Evolutionary conservation across 805 yeast genomes (phyloP).

Genomic region (Barnettozyma pratensis): DNA sequence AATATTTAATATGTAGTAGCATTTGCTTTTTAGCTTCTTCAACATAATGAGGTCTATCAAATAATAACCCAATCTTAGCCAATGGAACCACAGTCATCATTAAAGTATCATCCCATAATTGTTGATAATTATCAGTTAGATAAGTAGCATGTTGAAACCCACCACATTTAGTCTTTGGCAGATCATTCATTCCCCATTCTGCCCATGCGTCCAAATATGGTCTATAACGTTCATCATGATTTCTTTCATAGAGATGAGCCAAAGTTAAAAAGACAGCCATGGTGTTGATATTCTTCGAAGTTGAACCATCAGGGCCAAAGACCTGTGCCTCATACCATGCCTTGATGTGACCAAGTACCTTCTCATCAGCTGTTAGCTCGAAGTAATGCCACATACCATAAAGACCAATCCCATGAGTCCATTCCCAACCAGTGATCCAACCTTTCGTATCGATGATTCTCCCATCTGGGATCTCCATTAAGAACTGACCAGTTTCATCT

Average conservation of each 20-base stretch:
- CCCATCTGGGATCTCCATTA: constrained; percentile 13
- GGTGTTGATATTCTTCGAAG: constrained; percentile 12
- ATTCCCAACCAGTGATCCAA: constrained; percentile 16
- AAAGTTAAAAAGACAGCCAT: constrained; percentile 11
- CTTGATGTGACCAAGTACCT: constrained; percentile 6
- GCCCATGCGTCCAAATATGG: constrained; percentile 12
- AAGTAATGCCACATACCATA: constrained; percentile 15
- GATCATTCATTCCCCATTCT: constrained; percentile 12
- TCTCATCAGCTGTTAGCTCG: constrained; percentile 1
- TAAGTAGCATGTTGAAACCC: constrained; percentile 13
- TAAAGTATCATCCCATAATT: constrained; percentile 12
- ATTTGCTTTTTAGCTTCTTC: constrained; percentile 13
- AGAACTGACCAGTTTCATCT: constrained; percentile 10
- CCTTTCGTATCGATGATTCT: constrained; percentile 13
- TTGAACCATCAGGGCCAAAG: constrained; percentile 12
- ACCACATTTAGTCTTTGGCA: constrained; percentile 11
- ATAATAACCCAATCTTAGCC: constrained; percentile 11
- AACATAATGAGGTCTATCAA: constrained; percentile 10
- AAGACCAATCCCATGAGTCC: constrained; percentile 14
- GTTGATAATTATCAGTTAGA: constrained; percentile 10
- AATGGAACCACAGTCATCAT: constrained; percentile 14
- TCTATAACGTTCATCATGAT: constrained; percentile 4
- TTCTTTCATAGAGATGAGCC: constrained; percentile 7
- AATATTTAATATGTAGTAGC: constrained; percentile 9
- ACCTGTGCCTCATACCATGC: constrained; percentile 11